Percentiles rank a stretch among this genome's conserved stretches.
These are phyloP conservation scores for Termitomyces sp. DNA, from an alignment of 768 basidiomycete species.

Conservation along the genomic window DNA sequence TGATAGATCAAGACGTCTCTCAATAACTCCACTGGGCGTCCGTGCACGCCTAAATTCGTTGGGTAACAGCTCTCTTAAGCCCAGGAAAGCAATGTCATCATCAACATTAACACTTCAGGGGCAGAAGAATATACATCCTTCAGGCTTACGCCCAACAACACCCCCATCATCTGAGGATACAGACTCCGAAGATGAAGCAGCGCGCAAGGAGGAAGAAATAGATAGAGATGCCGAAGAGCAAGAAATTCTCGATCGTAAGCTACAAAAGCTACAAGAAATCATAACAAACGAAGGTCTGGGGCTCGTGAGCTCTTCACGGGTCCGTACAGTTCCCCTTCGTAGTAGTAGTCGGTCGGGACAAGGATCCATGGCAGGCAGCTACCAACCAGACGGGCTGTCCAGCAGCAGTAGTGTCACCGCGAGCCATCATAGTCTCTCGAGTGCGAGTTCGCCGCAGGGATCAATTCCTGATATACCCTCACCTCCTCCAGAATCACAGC, in stretches of 20 bases:
- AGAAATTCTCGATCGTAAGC: slow-evolving; percentile 59
- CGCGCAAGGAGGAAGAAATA: slow-evolving; percentile 62
- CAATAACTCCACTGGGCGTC: slow-evolving; percentile 51
- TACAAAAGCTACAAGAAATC: slow-evolving; percentile 62
- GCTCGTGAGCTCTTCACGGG: slow-evolving; percentile 43
- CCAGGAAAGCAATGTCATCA: slow-evolving; percentile 58
- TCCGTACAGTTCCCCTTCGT: slow-evolving; percentile 34
- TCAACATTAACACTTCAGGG: slow-evolving; percentile 70
- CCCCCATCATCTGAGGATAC: slow-evolving; percentile 48
- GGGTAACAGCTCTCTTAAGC: slow-evolving; percentile 43
- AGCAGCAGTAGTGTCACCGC: slow-evolving; percentile 39
- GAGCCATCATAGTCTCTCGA: slow-evolving; percentile 66
- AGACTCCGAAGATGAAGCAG: slow-evolving; percentile 59
- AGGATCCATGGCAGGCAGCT: slow-evolving; percentile 29
- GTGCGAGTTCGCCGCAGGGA: slow-evolving; percentile 65
- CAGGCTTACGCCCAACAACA: slow-evolving; percentile 35
- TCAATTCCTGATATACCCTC: slow-evolving; percentile 83
- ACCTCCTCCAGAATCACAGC: slow-evolving; percentile 52
- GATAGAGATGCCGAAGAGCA: slow-evolving; percentile 64
- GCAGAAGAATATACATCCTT: slow-evolving; percentile 29
- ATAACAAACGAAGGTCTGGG: slow-evolving; percentile 74
- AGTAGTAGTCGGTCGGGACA: slow-evolving; percentile 43
- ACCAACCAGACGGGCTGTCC: slow-evolving; percentile 34
- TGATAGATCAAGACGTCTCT: slow-evolving; percentile 34
- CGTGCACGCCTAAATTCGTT: slow-evolving; percentile 70